Conservation (phyloP, 768 basidiomycete genomes). For the Crepidotus variabilis region DNA sequence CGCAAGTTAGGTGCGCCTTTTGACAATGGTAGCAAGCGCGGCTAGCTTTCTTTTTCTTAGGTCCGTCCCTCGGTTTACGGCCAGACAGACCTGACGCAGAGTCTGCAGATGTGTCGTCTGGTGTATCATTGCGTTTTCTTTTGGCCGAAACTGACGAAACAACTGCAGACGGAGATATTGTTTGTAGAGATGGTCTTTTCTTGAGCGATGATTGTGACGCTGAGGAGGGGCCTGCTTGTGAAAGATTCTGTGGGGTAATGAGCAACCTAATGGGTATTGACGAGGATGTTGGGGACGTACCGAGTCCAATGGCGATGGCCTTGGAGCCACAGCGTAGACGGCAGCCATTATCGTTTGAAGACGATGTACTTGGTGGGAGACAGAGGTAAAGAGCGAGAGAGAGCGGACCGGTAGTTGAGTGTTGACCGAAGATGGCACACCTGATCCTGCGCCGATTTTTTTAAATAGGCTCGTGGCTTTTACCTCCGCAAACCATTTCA, state of each 20-base stretch:
- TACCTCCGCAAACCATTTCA: constrained; percentile 9
- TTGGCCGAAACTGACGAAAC: constrained; percentile 30
- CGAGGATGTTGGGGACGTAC: constrained; percentile 27
- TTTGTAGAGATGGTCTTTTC: constrained; percentile 30
- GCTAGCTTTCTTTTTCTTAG: constrained; percentile 93
- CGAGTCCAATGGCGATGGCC: constrained; percentile 26
- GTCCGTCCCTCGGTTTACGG: constrained; percentile 65
- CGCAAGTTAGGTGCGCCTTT: constrained; percentile 97
- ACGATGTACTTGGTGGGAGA: constrained; percentile 16
- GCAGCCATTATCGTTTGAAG: constrained; percentile 29
- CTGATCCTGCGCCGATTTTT: constrained; percentile 20
- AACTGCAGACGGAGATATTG: constrained; percentile 11
- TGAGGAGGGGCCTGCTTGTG: constrained; percentile 42
- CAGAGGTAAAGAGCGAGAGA: constrained; percentile 19
- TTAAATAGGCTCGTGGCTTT: constrained; percentile 23
- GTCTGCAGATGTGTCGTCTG: constrained; percentile 51
- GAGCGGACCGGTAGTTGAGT: constrained; percentile 27
- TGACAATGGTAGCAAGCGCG: constrained; percentile 95
- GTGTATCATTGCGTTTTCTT: constrained; percentile 60
- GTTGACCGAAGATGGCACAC: constrained; percentile 9
- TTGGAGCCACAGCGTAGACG: constrained; percentile 33
- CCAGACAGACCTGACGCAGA: constrained; percentile 33
- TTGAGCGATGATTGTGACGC: constrained; percentile 27
- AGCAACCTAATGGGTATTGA: constrained; percentile 36
- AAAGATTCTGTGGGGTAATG: constrained; percentile 8